These are phyloP conservation scores for Lobosporangium transversale DNA, from an alignment of 192 early-diverging fungal species.

Conservation along the genomic window DNA sequence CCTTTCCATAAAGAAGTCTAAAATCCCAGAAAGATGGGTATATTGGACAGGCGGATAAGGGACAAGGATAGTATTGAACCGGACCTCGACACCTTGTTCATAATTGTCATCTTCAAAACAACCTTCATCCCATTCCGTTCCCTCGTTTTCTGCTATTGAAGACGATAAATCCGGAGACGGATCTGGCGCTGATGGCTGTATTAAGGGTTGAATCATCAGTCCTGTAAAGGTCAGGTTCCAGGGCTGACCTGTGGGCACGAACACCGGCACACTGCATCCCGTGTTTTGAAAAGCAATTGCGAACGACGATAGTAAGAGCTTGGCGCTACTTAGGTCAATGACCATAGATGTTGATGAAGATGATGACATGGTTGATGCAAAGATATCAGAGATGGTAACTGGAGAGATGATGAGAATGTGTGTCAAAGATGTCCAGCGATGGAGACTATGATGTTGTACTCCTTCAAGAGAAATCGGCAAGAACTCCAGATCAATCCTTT, in stretches of 20 bases:
- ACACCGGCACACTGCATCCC: conserved; percentile 68
- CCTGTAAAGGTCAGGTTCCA: conserved; percentile 49
- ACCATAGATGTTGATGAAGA: conserved; percentile 26
- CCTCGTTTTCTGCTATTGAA: background rate
- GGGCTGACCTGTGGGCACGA: conserved; percentile 64
- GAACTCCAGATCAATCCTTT: conserved; percentile 39
- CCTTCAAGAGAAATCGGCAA: conserved; percentile 32
- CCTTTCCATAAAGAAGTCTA: conserved; percentile 51
- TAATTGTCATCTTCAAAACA: conserved; percentile 16
- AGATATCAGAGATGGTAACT: conserved; percentile 49
- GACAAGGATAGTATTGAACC: conserved; percentile 53
- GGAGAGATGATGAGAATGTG: conserved; percentile 64
- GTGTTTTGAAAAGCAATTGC: conserved; percentile 74
- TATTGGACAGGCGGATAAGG: conserved; percentile 43
- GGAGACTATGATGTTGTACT: conserved; percentile 61
- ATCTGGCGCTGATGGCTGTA: conserved; percentile 32
- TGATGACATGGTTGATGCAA: conserved; percentile 25
- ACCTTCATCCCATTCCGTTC: conserved; percentile 3
- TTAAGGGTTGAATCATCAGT: conserved; percentile 26
- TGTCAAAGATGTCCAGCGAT: conserved; percentile 72
- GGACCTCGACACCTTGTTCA: conserved; percentile 37
- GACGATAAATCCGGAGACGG: conserved; percentile 7
- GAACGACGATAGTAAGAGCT: conserved; percentile 70
- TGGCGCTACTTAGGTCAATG: conserved; percentile 70
- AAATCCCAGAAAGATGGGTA: conserved; percentile 48